Evolutionary conservation across 257 asterid species (phyloP).

Genomic region (Nicotiana obtusifolia): DNA sequence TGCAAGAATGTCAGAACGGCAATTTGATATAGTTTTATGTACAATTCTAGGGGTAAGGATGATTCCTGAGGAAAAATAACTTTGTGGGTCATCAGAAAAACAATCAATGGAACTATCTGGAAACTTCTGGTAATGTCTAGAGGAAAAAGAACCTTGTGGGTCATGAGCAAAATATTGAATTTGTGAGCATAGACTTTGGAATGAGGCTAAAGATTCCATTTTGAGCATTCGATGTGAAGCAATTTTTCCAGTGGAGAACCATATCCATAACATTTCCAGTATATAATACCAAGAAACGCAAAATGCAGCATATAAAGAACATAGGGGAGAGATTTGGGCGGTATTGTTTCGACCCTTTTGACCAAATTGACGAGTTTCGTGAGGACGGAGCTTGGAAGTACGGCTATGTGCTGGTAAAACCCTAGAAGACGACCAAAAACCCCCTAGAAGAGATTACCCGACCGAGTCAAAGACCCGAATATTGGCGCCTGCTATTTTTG

Average conservation of each 20-base stretch:
- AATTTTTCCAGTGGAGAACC: slow-evolving; percentile 13
- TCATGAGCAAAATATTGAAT: slow-evolving; percentile 8
- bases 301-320: slow-evolving; percentile 7
- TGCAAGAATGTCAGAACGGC: slow-evolving; percentile 59
- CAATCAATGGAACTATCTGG: background rate
- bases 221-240: slow-evolving; percentile 16
- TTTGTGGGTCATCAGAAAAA: background rate
- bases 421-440: background rate
- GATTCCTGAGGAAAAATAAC: slow-evolving; percentile 12
- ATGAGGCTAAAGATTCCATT: slow-evolving; percentile 20
- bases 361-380: background rate
- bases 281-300: background rate
- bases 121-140: slow-evolving; percentile 15
- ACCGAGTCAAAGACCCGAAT: background rate
- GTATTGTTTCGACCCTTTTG: background rate
- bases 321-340: background rate
- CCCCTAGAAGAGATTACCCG: background rate
- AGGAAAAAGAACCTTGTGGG: slow-evolving; percentile 4
- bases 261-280: slow-evolving; percentile 38
- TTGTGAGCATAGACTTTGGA: slow-evolving; percentile 29
- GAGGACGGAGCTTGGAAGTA: background rate
- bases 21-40: slow-evolving; percentile 35
- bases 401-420: background rate
- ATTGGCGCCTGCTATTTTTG: background rate
- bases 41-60: slow-evolving; percentile 44